Conservation (phyloP, 2,329 filamentous ascomycete genomes). For the Verticillium dahliae region DNA sequence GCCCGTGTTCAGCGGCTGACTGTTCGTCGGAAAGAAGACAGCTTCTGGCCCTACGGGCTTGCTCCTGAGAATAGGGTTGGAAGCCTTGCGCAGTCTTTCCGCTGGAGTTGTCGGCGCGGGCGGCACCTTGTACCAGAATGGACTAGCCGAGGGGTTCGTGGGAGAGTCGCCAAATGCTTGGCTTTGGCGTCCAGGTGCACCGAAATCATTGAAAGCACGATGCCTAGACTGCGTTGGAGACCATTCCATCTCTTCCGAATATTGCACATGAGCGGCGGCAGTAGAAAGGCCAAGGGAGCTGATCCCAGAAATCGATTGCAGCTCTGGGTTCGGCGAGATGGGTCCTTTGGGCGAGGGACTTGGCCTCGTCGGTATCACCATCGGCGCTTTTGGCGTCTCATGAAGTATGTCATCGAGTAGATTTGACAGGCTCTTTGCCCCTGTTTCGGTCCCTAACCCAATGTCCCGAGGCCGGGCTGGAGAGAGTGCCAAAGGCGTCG, state of each 20-base stretch:
- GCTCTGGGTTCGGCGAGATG: constrained; percentile 6
- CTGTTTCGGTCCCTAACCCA: constrained; percentile 12
- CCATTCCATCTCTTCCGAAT: constrained; percentile 67
- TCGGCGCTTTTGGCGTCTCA: constrained; percentile 7
- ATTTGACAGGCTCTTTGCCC: constrained; percentile 37
- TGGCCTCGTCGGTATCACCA: constrained; percentile 3
- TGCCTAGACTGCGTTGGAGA: constrained; percentile 53
- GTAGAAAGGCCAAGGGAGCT: constrained; percentile 11
- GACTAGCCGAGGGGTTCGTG: constrained; percentile 34
- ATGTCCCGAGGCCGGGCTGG: background rate
- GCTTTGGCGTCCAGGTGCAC: constrained; percentile 30
- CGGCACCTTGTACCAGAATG: constrained; percentile 67
- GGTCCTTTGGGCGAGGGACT: constrained; percentile 14
- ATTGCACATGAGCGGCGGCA: constrained; percentile 18
- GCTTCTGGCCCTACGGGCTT: constrained; percentile 37
- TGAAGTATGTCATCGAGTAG: constrained; percentile 37
- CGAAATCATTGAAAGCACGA: constrained; percentile 45
- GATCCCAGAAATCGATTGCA: constrained; percentile 2
- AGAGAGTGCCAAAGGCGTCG: background rate
- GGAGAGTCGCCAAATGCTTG: constrained; percentile 39
- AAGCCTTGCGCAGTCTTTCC: constrained; percentile 54
- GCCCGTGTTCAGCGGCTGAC: background rate
- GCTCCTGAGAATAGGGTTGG: constrained; percentile 45
- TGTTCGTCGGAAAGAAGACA: constrained; percentile 40
- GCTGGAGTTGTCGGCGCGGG: constrained; percentile 62